phyloP scores from a whole-genome alignment of 176 grass and related monocot species.

The Zoysia japonica region DNA sequence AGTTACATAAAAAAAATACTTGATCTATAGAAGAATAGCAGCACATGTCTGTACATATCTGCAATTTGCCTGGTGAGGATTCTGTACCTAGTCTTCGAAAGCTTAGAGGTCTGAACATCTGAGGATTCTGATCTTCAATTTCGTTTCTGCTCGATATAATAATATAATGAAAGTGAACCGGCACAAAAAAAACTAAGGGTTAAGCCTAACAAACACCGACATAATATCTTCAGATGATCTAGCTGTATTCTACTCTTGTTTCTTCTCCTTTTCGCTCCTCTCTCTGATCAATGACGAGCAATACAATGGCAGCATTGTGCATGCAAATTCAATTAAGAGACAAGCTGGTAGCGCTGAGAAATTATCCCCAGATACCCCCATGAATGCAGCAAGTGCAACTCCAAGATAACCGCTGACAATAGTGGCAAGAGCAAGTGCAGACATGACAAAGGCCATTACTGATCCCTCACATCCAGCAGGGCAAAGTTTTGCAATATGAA shows the following conservation, averaged over 20 bases:
- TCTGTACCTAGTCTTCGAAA: not conserved
- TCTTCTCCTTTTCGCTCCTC: constrained; percentile 54
- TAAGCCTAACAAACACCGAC: constrained; percentile 6
- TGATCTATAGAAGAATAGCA: constrained; percentile 43
- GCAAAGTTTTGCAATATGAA: constrained; percentile 77
- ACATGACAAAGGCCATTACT: constrained; percentile 91
- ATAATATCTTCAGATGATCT: constrained; percentile 3
- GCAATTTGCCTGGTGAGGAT: constrained; percentile 7
- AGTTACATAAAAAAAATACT: constrained; percentile 33
- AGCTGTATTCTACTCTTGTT: constrained; percentile 54
- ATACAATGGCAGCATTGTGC: constrained; percentile 68
- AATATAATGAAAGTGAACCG: constrained; percentile 23
- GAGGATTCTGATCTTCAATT: constrained; percentile 30
- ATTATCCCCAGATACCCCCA: constrained; percentile 64
- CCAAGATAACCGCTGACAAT: constrained; percentile 87
- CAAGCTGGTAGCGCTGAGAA: constrained; percentile 67
- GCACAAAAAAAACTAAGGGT: constrained; percentile 5
- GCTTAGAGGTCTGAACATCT: constrained; percentile 13
- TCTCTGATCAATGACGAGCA: constrained; percentile 65
- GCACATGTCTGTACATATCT: constrained; percentile 25
- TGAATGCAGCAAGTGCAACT: constrained; percentile 65
- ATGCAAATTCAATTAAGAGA: constrained; percentile 69
- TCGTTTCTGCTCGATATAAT: constrained; percentile 26
- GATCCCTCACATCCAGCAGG: constrained; percentile 85
- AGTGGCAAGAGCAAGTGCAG: constrained; percentile 63